Evolutionary conservation across 129 eudicot genomes (phyloP), one percentile per base, ranked within the genome.

Genomic region (Chrysanthemum seticuspe): DNA sequence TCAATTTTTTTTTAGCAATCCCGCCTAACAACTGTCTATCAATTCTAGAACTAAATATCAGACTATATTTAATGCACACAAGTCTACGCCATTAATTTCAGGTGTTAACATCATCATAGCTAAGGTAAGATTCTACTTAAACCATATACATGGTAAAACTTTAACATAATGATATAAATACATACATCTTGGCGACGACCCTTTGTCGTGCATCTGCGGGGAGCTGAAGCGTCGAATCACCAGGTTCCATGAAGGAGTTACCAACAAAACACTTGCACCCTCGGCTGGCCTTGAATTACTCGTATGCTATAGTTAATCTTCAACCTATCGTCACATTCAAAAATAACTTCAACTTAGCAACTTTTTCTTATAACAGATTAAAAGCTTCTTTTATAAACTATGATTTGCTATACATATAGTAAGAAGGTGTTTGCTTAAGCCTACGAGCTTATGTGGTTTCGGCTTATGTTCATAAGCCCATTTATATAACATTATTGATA

Each of bases 151-250:
- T 29, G 58, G 12, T 13, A 15, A 18, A 11, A 67, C 8, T 2
- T 47, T 49, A 60, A 67, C 49, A 68, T 10, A 68, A 76, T 6
- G 34, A 48, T 31, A 31, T 31, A 52, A 27, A 40, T 25, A 53
- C 74, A 66, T 74, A 91, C 96, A 88, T 91, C 79, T 81, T 88
- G 74, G 82, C 82, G 14, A 88, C 90, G 3, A 84, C 82, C 84
- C 88, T 76, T 56, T 88, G 87, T 3, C 97, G 85, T 23, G 25
- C 25, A 23, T 23, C 25, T 23, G 25, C 13, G 53, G 68, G 88
- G 34, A 91, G 65, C 68, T 78, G 87, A 68, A 66, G 70, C 83
- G 93, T 80, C 96, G 93, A 92, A 75, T 92, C 93, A 13, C 83
- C 87, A 48, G 71, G 70, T 13, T 83, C 94, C 85, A 79, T 74